phyloP scores from a whole-genome alignment of 495 filamentous ascomycete genomes.

The Hyaloscypha hepaticicola region DNA sequence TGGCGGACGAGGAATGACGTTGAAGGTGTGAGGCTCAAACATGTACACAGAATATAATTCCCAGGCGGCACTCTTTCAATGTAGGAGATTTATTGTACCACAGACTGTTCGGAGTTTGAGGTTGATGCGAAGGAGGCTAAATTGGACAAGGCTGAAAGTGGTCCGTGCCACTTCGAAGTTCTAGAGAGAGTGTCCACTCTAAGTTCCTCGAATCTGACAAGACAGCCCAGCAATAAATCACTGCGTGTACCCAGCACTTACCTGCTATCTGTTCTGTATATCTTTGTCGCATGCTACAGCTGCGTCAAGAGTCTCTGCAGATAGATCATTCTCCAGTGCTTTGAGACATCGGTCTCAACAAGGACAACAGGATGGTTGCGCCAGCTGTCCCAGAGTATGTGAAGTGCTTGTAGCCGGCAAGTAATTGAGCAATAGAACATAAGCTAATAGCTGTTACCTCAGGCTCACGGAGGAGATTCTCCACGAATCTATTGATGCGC shows the following conservation, averaged over 20 bases:
- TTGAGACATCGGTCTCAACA: background rate
- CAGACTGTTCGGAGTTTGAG: too few relatives aligned
- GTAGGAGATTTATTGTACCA: too few relatives aligned
- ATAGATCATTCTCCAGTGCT: background rate
- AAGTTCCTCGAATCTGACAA: background rate
- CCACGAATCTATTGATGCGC: slow-evolving; percentile 82
- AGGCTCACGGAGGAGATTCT: slow-evolving; percentile 92
- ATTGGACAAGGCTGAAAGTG: slow-evolving; percentile 2
- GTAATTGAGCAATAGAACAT: background rate
- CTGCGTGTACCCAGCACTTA: background rate
- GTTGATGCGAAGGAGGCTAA: background rate
- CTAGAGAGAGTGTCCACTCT: too few relatives aligned
- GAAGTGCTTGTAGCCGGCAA: slow-evolving; percentile 19
- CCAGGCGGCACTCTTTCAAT: too few relatives aligned
- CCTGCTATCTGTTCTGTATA: background rate
- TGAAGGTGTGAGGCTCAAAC: too few relatives aligned
- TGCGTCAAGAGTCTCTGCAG: background rate
- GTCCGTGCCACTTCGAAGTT: slow-evolving; percentile 9
- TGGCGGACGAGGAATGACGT: too few relatives aligned
- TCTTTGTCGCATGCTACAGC: slow-evolving; percentile 12
- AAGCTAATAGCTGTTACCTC: background rate
- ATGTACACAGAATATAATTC: too few relatives aligned
- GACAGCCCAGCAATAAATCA: background rate
- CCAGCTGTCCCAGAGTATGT: slow-evolving; percentile 88
- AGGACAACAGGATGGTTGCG: slow-evolving; percentile 63